A percentile compares a stretch with the other conserved stretches of the same genome.
These are phyloP conservation scores for Citrus reticulata DNA, from an alignment of 345 rosid genomes.

Conservation along the genomic window DNA sequence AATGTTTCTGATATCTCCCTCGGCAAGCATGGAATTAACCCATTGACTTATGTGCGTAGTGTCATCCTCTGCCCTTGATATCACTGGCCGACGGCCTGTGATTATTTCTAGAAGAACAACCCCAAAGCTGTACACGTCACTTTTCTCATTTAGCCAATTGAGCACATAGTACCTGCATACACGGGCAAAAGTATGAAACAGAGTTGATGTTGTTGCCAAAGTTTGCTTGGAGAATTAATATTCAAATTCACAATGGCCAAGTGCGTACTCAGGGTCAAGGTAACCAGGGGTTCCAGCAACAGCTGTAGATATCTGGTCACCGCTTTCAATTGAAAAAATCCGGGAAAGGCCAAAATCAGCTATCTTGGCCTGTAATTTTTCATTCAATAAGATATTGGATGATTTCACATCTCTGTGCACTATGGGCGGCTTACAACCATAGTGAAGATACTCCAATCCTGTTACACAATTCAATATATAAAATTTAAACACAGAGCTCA, in stretches of 20 bases:
- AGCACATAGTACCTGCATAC: constrained; percentile 12
- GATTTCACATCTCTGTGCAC: constrained; percentile 55
- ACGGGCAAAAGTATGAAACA: not conserved
- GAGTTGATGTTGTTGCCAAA: too few relatives aligned
- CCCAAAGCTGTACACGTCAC: constrained; percentile 35
- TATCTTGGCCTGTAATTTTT: constrained; percentile 18
- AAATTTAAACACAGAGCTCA: too few relatives aligned
- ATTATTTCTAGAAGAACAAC: constrained; percentile 26
- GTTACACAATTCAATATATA: not conserved
- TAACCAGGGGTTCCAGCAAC: constrained; percentile 53
- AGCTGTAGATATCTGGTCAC: constrained; percentile 14
- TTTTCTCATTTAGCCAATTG: constrained; percentile 17
- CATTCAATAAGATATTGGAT: constrained; percentile 32
- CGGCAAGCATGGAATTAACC: constrained; percentile 27
- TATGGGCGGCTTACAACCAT: constrained; percentile 20
- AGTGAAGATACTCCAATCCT: constrained; percentile 34
- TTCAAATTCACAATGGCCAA: not conserved
- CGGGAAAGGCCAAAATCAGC: constrained; percentile 50
- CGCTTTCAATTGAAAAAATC: constrained; percentile 25
- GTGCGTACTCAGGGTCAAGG: constrained; percentile 24
- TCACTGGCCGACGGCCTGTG: constrained; percentile 25
- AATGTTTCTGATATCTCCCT: constrained; percentile 35
- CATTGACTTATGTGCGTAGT: constrained; percentile 29
- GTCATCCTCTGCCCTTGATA: not conserved
- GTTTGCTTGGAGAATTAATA: too few relatives aligned